phyloP scores from a whole-genome alignment of 768 basidiomycete species.

The Termitomyces sp. region DNA sequence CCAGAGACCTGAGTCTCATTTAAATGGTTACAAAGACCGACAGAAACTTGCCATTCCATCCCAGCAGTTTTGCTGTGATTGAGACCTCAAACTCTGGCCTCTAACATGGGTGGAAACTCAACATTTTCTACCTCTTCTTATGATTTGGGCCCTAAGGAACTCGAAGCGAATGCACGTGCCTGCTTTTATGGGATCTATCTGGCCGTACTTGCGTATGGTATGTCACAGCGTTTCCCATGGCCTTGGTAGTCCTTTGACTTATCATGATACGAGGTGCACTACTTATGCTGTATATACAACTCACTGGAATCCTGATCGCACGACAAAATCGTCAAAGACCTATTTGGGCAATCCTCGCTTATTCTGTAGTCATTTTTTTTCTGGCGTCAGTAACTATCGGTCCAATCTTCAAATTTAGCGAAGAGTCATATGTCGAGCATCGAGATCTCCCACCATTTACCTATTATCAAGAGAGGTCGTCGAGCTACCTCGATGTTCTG shows the following conservation, averaged over 20 bases:
- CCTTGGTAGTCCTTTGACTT: not conserved
- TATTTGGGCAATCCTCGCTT: slow-evolving; percentile 29
- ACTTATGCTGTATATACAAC: slow-evolving; percentile 33
- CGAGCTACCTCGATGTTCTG: slow-evolving; percentile 24
- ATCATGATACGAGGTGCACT: slow-evolving; percentile 25
- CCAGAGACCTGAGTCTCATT: not conserved
- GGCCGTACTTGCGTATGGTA: slow-evolving; percentile 29
- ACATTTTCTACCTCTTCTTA: not conserved
- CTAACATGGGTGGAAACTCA: not conserved
- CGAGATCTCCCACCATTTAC: slow-evolving; percentile 11
- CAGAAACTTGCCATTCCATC: not conserved
- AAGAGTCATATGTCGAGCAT: slow-evolving; percentile 24
- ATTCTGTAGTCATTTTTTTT: slow-evolving; percentile 26
- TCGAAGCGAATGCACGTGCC: slow-evolving; percentile 16
- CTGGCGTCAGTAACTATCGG: slow-evolving; percentile 25
- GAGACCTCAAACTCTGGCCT: not conserved
- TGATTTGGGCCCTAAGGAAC: not conserved
- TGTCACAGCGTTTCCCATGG: not conserved
- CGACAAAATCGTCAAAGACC: slow-evolving; percentile 28
- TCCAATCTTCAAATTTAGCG: slow-evolving; percentile 25
- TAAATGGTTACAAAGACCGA: not conserved
- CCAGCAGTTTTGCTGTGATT: not conserved
- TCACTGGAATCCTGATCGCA: slow-evolving; percentile 27
- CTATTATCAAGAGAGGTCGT: slow-evolving; percentile 12
- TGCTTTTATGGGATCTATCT: slow-evolving; percentile 29